Conservation (phyloP, 2,329 filamentous ascomycete species). For the Neophaeococcomyces aloes region DNA sequence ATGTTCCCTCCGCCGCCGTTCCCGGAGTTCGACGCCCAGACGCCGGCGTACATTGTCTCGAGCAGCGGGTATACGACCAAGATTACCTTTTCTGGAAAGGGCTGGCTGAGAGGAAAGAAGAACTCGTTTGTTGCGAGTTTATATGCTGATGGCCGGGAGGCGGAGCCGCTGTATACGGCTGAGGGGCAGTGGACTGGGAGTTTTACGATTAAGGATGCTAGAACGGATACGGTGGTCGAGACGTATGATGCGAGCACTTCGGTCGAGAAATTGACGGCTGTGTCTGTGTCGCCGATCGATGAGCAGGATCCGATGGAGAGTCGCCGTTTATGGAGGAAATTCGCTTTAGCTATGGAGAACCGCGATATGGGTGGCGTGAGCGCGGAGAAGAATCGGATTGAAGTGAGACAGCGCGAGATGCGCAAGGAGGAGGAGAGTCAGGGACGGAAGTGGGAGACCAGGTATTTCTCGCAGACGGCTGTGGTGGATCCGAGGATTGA, state of each 20-base stretch:
- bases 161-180: slow-evolving; percentile 8
- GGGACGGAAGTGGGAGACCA: slow-evolving; percentile 53
- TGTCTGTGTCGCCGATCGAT: slow-evolving; percentile 44
- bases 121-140: slow-evolving; percentile 15
- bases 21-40: slow-evolving; percentile 24
- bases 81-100: slow-evolving; percentile 18
- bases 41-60: slow-evolving; percentile 15
- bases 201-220: slow-evolving; percentile 66
- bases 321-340: slow-evolving; percentile 75
- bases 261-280: slow-evolving; percentile 35
- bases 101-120: slow-evolving; percentile 14
- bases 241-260: slow-evolving; percentile 48
- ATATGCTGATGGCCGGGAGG: slow-evolving; percentile 8
- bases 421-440: slow-evolving; percentile 67
- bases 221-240: slow-evolving; percentile 42
- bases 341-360: slow-evolving; percentile 66
- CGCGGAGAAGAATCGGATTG: slow-evolving; percentile 75
- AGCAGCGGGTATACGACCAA: slow-evolving; percentile 17
- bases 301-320: slow-evolving; percentile 80
- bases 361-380: slow-evolving; percentile 75
- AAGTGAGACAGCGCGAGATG: slow-evolving; percentile 72
- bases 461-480: not conserved
- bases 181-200: slow-evolving; percentile 38
- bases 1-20: slow-evolving; percentile 38
- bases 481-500: slow-evolving; percentile 1